A percentile compares a stretch with the other conserved stretches of the same genome.
These are phyloP conservation scores for Neurospora tetraspora DNA, from an alignment of 495 filamentous ascomycete genomes.

Conservation along the genomic window DNA sequence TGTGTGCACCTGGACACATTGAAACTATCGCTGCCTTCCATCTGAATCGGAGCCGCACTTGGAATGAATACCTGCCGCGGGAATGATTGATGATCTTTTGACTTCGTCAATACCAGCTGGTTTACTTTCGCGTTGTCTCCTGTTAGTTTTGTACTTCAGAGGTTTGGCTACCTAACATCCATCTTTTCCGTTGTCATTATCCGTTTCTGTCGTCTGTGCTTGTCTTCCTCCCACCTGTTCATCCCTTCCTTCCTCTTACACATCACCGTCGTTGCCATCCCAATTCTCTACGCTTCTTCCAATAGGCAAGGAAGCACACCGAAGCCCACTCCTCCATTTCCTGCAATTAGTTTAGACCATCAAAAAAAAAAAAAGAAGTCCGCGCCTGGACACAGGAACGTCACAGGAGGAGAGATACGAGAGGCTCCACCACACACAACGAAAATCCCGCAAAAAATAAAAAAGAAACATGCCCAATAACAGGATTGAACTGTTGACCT, in stretches of 20 bases:
- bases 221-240: background rate
- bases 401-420: too few species aligned
- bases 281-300: too few species aligned
- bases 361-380: too few species aligned
- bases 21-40: background rate
- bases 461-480: too few species aligned
- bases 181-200: background rate
- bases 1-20: background rate
- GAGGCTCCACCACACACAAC: too few species aligned
- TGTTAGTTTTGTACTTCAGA: background rate
- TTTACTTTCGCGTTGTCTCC: background rate
- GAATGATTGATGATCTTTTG: background rate
- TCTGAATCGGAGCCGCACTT: background rate
- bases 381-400: too few species aligned
- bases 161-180: background rate
- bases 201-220: background rate
- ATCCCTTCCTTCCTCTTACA: background rate
- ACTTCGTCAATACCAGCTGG: fast-evolving
- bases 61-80: background rate
- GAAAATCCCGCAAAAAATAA: too few species aligned
- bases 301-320: too few species aligned
- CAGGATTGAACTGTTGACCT: too few species aligned
- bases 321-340: too few species aligned
- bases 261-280: too few species aligned
- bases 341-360: too few species aligned